These are phyloP conservation scores for Aspergillus aculeatus DNA, from an alignment of 2,329 filamentous ascomycete genomes.

Conservation along the genomic window DNA sequence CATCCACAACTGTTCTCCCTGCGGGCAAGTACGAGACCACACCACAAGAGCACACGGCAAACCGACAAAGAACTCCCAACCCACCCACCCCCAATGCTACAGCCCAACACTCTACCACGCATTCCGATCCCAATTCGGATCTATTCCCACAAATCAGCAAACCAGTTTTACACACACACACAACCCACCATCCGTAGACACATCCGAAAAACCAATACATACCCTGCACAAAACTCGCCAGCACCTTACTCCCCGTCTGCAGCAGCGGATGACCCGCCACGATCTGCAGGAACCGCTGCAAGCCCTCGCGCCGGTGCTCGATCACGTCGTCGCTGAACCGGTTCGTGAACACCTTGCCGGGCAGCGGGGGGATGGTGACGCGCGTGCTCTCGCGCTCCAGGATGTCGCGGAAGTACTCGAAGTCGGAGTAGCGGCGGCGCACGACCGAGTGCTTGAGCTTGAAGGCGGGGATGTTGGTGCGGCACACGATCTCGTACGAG, in stretches of 20 bases:
- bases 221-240: constrained; percentile 97
- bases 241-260: constrained; percentile 95
- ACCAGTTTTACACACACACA: constrained; percentile 9
- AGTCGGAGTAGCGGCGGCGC: constrained; percentile 92
- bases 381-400: constrained; percentile 91
- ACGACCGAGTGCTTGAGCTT: constrained; percentile 88
- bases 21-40: no score
- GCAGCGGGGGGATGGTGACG: constrained; percentile 92
- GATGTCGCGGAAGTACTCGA: constrained; percentile 98
- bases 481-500: constrained; percentile 96
- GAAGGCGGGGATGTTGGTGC: constrained; percentile 98
- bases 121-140: constrained; percentile 77
- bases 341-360: constrained; percentile 97
- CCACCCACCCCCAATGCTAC: no score
- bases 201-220: constrained; percentile 28
- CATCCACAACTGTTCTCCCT: no score
- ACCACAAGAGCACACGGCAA: no score
- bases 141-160: constrained; percentile 25
- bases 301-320: constrained; percentile 83
- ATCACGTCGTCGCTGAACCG: constrained; percentile 98
- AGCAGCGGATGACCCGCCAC: constrained; percentile 93
- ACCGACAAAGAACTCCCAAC: background rate
- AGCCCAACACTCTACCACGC: constrained; percentile 61
- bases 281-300: constrained; percentile 96
- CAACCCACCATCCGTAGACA: background rate